Conservation (phyloP, 805 yeast species). For the Wickerhamiella kurtzmanii region DNA sequence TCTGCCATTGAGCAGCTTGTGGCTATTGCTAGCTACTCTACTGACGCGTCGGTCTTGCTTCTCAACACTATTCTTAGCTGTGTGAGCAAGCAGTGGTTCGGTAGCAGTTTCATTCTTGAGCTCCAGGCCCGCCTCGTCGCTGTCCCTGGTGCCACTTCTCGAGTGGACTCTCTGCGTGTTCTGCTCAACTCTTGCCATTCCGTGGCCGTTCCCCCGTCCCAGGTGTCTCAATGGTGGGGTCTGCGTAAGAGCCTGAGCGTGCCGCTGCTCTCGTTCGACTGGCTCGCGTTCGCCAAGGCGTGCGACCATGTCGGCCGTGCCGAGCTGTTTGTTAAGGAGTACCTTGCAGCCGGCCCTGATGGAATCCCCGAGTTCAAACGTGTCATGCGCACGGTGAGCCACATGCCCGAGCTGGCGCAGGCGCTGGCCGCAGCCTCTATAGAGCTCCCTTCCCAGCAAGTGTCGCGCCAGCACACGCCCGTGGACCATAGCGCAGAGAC, state of each 20-base stretch:
- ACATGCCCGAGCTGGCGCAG: not conserved
- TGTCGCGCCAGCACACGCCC: not conserved
- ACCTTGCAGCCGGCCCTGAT: not conserved
- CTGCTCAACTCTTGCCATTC: conserved; percentile 13
- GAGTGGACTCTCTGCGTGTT: conserved; percentile 15
- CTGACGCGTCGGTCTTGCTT: conserved; percentile 6
- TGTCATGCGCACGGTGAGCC: not conserved
- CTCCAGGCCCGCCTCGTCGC: conserved; percentile 6
- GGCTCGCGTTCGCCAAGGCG: conserved; percentile 17
- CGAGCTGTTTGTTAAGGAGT: conserved; percentile 3
- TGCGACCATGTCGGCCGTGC: conserved; percentile 15
- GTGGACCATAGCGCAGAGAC: not conserved
- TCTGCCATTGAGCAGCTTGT: conserved; percentile 5
- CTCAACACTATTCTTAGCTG: conserved; percentile 14
- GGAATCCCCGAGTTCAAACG: not conserved
- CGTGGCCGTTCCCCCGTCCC: conserved; percentile 3
- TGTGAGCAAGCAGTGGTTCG: conserved; percentile 16
- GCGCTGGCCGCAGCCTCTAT: conserved; percentile 1
- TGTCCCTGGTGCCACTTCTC: conserved; percentile 1
- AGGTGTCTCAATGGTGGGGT: conserved; percentile 14
- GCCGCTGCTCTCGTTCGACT: conserved; percentile 14
- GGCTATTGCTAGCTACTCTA: conserved; percentile 4
- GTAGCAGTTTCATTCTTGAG: conserved; percentile 8
- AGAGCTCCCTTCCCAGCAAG: not conserved
- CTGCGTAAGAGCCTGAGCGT: conserved; percentile 3